Evolutionary conservation across 1,284 basidiomycete species (phyloP).

Genomic region (Cryptococcus hybrid): DNA sequence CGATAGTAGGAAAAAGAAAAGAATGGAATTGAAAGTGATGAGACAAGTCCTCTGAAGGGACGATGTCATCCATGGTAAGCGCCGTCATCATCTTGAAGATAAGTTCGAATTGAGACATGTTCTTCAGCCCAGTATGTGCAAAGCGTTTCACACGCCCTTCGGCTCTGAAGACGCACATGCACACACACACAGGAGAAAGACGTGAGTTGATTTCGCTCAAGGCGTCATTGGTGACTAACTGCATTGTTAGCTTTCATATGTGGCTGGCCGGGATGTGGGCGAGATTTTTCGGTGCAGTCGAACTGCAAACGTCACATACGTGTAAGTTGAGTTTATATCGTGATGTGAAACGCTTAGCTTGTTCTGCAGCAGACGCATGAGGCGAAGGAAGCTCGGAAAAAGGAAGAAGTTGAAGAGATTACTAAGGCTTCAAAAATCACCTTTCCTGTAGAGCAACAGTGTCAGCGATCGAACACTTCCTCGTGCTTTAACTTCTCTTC

Average conservation of each 20-base stretch:
- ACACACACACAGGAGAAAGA: conserved; percentile 62
- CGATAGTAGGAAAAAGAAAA: too few relatives aligned
- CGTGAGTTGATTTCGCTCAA: conserved; percentile 51
- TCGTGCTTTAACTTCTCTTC: too few relatives aligned
- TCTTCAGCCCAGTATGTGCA: conserved; percentile 53
- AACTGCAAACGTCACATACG: conserved; percentile 6
- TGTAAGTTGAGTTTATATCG: conserved; percentile 6
- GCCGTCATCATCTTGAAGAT: neutral
- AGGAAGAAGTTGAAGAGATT: neutral
- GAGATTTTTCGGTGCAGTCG: conserved; percentile 8
- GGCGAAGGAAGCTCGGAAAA: conserved; percentile 1
- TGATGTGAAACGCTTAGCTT: neutral
- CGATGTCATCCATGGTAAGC: neutral
- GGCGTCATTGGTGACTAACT: neutral
- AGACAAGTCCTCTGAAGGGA: neutral
- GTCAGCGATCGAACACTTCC: too few relatives aligned
- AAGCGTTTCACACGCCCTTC: conserved; percentile 65
- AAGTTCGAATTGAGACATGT: neutral
- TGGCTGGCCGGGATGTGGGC: neutral
- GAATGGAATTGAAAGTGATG: neutral
- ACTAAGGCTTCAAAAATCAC: too few relatives aligned
- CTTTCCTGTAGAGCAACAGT: too few relatives aligned
- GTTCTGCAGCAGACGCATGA: neutral
- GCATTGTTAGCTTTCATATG: neutral
- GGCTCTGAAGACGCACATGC: conserved; percentile 64